Evolutionary conservation across 495 filamentous ascomycete species (phyloP).

Genomic region (Talaromyces trachyspermus): DNA sequence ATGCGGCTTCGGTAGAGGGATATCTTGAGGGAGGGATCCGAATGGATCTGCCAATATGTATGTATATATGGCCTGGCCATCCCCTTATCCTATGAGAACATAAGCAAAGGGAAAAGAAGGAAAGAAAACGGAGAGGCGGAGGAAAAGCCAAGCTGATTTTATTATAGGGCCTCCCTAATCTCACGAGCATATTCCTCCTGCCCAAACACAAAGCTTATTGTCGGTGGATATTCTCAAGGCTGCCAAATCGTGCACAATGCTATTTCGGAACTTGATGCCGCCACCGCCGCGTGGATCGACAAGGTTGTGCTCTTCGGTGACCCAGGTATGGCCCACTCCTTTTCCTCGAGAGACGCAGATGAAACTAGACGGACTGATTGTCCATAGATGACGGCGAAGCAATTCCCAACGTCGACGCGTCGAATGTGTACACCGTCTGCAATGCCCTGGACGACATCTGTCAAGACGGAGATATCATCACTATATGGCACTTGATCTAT

Average conservation of each 20-base stretch:
- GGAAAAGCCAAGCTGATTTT: no score
- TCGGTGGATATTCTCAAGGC: slow-evolving; percentile 22
- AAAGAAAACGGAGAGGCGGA: no score
- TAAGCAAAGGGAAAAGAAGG: no score
- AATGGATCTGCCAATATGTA: slow-evolving; percentile 19
- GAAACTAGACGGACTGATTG: background rate
- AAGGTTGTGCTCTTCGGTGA: slow-evolving; percentile 31
- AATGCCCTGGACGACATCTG: slow-evolving; percentile 29
- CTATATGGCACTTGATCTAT: slow-evolving; percentile 22
- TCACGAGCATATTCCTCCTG: slow-evolving; percentile 11
- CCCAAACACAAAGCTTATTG: slow-evolving; percentile 21
- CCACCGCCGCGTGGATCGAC: slow-evolving; percentile 16
- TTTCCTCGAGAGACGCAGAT: background rate
- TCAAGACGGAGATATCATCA: slow-evolving; percentile 18
- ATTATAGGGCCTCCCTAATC: slow-evolving; percentile 11
- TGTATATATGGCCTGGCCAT: no score
- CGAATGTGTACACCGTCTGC: slow-evolving; percentile 25
- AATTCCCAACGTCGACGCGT: slow-evolving; percentile 15
- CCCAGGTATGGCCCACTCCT: slow-evolving; percentile 11
- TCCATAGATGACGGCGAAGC: slow-evolving; percentile 17
- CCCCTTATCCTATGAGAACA: no score
- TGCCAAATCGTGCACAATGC: slow-evolving; percentile 25
- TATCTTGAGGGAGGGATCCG: slow-evolving; percentile 30
- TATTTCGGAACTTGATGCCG: slow-evolving; percentile 15
- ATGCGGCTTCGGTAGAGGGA: slow-evolving; percentile 25